A percentile compares a stretch with the other conserved stretches of the same genome.
These are phyloP conservation scores for Phytophthora foliorum DNA, from an alignment of 352 stramenopile genomes.

Conservation along the genomic window DNA sequence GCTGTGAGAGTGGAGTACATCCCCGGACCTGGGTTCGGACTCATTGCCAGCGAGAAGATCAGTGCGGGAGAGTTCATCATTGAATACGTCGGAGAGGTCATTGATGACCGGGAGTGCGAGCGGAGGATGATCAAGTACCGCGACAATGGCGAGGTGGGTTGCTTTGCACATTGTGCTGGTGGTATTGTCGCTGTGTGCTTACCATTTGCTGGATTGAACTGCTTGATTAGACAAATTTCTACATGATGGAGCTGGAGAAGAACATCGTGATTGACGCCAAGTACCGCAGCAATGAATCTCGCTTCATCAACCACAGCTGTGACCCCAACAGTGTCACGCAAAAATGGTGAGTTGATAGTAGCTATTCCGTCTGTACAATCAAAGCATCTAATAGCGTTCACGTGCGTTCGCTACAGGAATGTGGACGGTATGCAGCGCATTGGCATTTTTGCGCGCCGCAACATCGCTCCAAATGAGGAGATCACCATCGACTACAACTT, in stretches of 20 bases:
- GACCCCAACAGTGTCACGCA: constrained; percentile 95
- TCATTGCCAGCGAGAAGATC: constrained; percentile 85
- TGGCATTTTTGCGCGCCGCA: constrained; percentile 79
- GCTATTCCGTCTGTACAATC: background rate
- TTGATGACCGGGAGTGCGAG: constrained; percentile 89
- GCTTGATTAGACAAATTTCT: constrained; percentile 73
- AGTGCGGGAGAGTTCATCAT: constrained; percentile 91
- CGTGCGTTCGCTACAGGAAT: constrained; percentile 48
- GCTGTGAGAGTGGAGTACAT: constrained; percentile 77
- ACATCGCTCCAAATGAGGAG: constrained; percentile 67
- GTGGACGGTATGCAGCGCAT: constrained; percentile 79
- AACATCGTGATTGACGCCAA: constrained; percentile 89
- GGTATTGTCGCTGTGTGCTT: background rate
- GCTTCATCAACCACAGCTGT: constrained; percentile 97
- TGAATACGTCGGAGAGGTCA: constrained; percentile 95
- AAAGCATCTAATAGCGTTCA: background rate
- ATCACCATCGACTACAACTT: constrained; percentile 92
- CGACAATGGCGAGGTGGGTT: constrained; percentile 60
- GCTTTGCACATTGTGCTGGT: background rate
- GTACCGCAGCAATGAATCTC: constrained; percentile 92
- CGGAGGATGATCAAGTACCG: constrained; percentile 67
- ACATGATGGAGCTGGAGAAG: constrained; percentile 91
- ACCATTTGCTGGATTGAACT: constrained; percentile 2
- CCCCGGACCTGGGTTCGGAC: constrained; percentile 90
- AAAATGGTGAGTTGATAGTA: constrained; percentile 77